These are phyloP conservation scores for Xylaria sp. DNA, from an alignment of 2,329 filamentous ascomycete species.

Conservation along the genomic window DNA sequence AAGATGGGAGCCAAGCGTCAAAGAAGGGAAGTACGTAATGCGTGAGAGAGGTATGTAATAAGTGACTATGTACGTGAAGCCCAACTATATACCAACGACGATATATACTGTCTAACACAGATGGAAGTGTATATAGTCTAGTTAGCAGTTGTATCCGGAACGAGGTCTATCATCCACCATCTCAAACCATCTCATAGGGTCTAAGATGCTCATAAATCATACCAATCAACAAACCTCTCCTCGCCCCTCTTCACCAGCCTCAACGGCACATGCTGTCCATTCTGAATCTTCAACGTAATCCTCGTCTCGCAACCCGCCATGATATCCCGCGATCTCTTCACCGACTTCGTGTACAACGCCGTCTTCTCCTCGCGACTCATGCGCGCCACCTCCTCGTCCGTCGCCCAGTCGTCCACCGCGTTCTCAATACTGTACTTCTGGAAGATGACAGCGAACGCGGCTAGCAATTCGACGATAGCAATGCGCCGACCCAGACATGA, in stretches of 20 bases:
- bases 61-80: too few species aligned
- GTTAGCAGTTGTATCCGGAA: too few species aligned
- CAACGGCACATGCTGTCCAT: constrained; percentile 54
- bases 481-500: constrained; percentile 54
- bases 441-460: constrained; percentile 51
- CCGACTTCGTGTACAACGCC: constrained; percentile 56
- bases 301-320: constrained; percentile 52
- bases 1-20: too few species aligned
- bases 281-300: constrained; percentile 66
- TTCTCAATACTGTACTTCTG: constrained; percentile 62
- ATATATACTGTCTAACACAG: too few species aligned
- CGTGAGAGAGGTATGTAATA: too few species aligned
- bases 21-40: too few species aligned
- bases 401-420: constrained; percentile 55
- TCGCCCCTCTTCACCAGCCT: constrained; percentile 62
- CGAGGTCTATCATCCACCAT: too few species aligned
- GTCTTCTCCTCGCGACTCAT: constrained; percentile 44
- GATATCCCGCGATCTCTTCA: constrained; percentile 46
- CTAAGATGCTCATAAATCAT: constrained; percentile 1
- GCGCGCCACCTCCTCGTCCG: constrained; percentile 45
- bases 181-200: too few species aligned
- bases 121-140: too few species aligned
- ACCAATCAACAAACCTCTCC: constrained; percentile 56
- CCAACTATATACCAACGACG: too few species aligned
- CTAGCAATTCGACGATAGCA: constrained; percentile 54